Evolutionary conservation across 106 monocot species (phyloP).

Genomic region (Apostasia ramifera): DNA sequence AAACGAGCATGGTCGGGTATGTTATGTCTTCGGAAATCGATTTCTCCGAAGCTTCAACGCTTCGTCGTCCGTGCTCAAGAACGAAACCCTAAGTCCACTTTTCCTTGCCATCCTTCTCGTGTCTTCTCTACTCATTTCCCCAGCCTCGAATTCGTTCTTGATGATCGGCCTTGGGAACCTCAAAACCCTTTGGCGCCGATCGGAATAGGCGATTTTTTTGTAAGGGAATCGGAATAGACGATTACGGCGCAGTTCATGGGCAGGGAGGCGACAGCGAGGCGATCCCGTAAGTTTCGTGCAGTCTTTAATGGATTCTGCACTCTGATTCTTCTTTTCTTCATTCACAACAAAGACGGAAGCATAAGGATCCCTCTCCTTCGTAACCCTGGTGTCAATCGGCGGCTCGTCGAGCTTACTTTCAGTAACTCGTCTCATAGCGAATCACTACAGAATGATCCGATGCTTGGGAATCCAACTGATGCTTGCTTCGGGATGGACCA

Average conservation of each 20-base stretch:
- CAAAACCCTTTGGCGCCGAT: not conserved
- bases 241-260: not conserved
- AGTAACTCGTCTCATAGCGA: conserved; percentile 17
- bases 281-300: conserved; percentile 11
- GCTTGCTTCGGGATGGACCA: conserved; percentile 38
- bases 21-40: too few relatives aligned
- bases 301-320: conserved; percentile 21
- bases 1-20: too few relatives aligned
- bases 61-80: not conserved
- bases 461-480: conserved; percentile 26
- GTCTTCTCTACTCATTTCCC: not conserved
- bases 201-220: not conserved
- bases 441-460: conserved; percentile 5
- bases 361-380: conserved; percentile 20
- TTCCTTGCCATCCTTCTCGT: not conserved
- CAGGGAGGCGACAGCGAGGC: conserved; percentile 10
- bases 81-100: not conserved
- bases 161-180: conserved; percentile 2
- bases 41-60: not conserved
- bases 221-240: not conserved
- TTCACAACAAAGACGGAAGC: conserved; percentile 31
- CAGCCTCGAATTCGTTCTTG: not conserved
- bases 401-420: conserved; percentile 30
- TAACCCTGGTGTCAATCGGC: conserved; percentile 6
- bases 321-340: conserved; percentile 38